A percentile compares a stretch with the other conserved stretches of the same genome.
Evolutionary conservation across 441 rosid genomes (phyloP).

Genomic region (Aleurites moluccanus): DNA sequence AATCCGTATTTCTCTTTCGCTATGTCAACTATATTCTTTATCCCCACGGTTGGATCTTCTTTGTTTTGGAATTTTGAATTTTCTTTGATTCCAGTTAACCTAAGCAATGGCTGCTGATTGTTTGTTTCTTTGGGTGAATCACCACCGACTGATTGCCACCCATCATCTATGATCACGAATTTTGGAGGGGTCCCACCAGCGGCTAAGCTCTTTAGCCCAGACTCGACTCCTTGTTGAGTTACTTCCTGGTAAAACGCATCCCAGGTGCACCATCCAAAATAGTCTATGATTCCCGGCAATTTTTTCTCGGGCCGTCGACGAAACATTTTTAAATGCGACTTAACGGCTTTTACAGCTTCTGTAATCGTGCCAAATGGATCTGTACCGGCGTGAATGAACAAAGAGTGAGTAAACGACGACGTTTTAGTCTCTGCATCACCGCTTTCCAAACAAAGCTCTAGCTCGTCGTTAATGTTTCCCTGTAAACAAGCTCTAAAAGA

Average conservation of each 20-base stretch:
- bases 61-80: conserved; percentile 70
- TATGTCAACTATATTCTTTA: conserved; percentile 58
- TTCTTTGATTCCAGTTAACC: conserved; percentile 76
- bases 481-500: conserved; percentile 74
- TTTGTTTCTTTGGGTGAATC: conserved; percentile 30
- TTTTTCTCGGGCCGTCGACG: conserved; percentile 88
- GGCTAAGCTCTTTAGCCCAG: conserved; percentile 60
- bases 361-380: conserved; percentile 76
- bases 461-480: conserved; percentile 66
- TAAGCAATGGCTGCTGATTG: conserved; percentile 41
- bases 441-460: conserved; percentile 86
- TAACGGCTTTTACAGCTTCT: conserved; percentile 70
- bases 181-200: conserved; percentile 79
- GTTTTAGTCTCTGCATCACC: conserved; percentile 65
- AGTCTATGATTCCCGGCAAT: conserved; percentile 75
- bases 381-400: conserved; percentile 70
- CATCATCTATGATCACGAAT: conserved; percentile 90
- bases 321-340: conserved; percentile 63
- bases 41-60: conserved; percentile 65
- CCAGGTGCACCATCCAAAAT: conserved; percentile 99
- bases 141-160: conserved; percentile 82
- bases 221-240: conserved; percentile 85
- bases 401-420: conserved; percentile 65
- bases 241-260: conserved; percentile 95
- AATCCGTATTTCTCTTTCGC: conserved; percentile 68